Base-by-base conservation (phyloP, 1,284 basidiomycete species). In the Peniophora sp. region DNA sequence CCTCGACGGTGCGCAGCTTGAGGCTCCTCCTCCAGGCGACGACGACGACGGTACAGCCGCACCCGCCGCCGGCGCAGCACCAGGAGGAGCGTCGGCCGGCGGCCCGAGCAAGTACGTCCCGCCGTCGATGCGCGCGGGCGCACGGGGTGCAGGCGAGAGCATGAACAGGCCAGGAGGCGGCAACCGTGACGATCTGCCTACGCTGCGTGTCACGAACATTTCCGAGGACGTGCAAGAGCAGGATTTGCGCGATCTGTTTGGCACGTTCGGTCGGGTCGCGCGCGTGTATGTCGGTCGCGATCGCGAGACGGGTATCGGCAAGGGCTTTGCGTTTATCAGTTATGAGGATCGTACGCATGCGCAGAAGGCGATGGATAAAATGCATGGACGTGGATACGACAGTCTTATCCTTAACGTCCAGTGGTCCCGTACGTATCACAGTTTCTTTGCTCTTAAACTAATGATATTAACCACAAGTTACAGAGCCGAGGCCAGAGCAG, bases 171-270 rank as follows among this genome's bases (percentile, higher is more conserved):
- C 62, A 10, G 27, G n/a, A n/a, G 73, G 72, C 20, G 72, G 74
- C 43, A 72, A 66, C 45, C 79, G 94, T 49, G 96, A 98, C 67
- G 96, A 99, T 64, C 77, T 96, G 23, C 96, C 97, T 2, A 99
- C 97, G 0, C 79, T 99, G 22, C 92, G 97, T 48, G 92, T 99
- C 59, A 98, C 97, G 41, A 99, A 98, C 64, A 87, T 99, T 55
- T 93, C 91, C 27, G 89, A 94, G 67, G 97, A 99, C 62, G 93
- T 93, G 1, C 85, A 92, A 61, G 97, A 99, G 67, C 88, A 87
- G 65, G 97, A 99, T 69, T 74, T 99, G 48, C 85, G 95, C 53
- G 92, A 93, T 24, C 77, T 99, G 20, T 99, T 99, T 68, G 79
- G 84, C 49, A 63, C 72, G 20, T 92, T 95, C 62, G 92, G 93